Evolutionary conservation across 2,329 filamentous ascomycete species (phyloP).

Genomic region (Parafenestella ontariensis): DNA sequence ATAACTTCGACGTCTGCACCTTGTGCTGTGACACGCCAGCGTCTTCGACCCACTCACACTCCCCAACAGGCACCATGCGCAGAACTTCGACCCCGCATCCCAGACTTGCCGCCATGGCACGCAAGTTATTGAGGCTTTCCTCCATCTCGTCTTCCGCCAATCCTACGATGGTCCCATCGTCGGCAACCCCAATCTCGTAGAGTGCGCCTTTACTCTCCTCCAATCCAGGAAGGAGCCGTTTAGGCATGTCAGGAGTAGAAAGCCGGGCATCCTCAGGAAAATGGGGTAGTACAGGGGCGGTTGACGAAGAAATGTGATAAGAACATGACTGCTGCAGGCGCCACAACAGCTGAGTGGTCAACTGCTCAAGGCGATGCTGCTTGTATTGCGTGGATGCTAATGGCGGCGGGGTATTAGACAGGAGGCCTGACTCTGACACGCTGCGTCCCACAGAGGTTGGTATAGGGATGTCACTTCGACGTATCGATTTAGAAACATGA

Average conservation of each 20-base stretch:
- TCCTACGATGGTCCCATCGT: conserved; percentile 90
- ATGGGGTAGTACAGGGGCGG: conserved; percentile 75
- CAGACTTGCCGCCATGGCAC: conserved; percentile 89
- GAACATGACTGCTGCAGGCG: conserved; percentile 92
- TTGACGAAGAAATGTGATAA: conserved; percentile 81
- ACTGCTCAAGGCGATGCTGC: conserved; percentile 83
- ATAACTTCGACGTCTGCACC: conserved; percentile 62
- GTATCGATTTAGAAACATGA: conserved; percentile 60
- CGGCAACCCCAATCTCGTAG: conserved; percentile 95
- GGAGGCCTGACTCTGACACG: conserved; percentile 38
- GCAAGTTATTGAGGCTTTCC: conserved; percentile 84
- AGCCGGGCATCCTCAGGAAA: conserved; percentile 74
- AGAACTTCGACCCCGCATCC: conserved; percentile 85
- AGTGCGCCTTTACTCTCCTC: conserved; percentile 93
- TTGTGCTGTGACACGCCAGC: conserved; percentile 37
- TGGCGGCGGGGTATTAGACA: conserved; percentile 47
- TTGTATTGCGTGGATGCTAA: conserved; percentile 70
- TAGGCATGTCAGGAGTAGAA: conserved; percentile 60
- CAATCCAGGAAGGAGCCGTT: conserved; percentile 71
- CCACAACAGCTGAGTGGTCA: conserved; percentile 96
- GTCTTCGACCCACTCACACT: conserved; percentile 75
- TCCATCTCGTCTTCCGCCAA: conserved; percentile 89
- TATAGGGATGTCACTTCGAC: conserved; percentile 47
- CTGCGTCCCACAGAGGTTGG: conserved; percentile 32
- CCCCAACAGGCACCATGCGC: conserved; percentile 82